Percentiles rank a stretch among this genome's conserved stretches.
These are phyloP conservation scores for Hamigera avellanea DNA, from an alignment of 495 filamentous ascomycete species.

Conservation along the genomic window DNA sequence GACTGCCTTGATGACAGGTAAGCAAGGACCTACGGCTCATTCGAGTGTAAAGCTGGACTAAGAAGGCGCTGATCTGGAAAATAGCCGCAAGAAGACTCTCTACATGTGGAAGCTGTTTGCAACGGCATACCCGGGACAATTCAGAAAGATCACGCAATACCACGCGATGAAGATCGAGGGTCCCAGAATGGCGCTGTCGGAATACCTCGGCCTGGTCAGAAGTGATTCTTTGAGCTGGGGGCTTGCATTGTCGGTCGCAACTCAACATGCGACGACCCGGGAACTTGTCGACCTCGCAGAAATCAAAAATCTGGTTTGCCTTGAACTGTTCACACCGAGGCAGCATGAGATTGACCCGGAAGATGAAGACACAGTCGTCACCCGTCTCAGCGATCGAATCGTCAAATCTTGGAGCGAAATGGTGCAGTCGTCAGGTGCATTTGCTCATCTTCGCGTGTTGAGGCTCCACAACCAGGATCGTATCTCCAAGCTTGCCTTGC, in stretches of 20 bases:
- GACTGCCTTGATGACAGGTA: slow-evolving; percentile 21
- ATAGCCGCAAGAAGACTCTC: slow-evolving; percentile 25
- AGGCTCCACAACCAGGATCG: slow-evolving; percentile 16
- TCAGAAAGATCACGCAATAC: slow-evolving; percentile 10
- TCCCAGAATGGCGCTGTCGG: slow-evolving; percentile 14
- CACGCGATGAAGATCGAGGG: slow-evolving; percentile 13
- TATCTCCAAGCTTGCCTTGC: slow-evolving; percentile 12
- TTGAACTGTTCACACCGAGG: slow-evolving; percentile 19
- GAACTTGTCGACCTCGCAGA: slow-evolving; percentile 24
- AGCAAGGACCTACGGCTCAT: neutral
- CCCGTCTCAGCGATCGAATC: slow-evolving; percentile 23
- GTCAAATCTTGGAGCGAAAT: slow-evolving; percentile 28
- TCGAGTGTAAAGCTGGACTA: neutral
- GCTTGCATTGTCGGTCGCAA: slow-evolving; percentile 17
- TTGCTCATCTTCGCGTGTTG: slow-evolving; percentile 26
- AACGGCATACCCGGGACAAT: slow-evolving; percentile 21
- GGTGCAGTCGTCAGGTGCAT: slow-evolving; percentile 11
- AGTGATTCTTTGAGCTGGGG: slow-evolving; percentile 19
- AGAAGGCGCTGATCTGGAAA: neutral
- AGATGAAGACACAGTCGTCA: slow-evolving; percentile 1
- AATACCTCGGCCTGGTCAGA: slow-evolving; percentile 24
- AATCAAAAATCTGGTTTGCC: slow-evolving; percentile 25
- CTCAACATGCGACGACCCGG: slow-evolving; percentile 11
- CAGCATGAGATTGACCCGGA: neutral
- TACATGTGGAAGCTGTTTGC: slow-evolving; percentile 34